Conservation (phyloP, 2,329 filamentous ascomycete genomes). For the Neonectria coccinea region DNA sequence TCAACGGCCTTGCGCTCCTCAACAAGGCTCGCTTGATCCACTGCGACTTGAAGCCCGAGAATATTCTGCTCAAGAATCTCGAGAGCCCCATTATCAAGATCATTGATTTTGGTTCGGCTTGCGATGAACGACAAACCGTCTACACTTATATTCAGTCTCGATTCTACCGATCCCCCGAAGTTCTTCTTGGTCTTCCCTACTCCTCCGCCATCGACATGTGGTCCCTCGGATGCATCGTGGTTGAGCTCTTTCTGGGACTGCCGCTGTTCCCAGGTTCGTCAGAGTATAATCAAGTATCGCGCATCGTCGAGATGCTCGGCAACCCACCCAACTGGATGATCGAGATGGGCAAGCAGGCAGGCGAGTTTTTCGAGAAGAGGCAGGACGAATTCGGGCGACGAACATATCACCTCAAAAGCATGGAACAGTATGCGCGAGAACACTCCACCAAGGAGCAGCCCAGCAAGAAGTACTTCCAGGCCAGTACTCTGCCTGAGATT, state of each 20-base stretch:
- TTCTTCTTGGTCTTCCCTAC: conserved; percentile 93
- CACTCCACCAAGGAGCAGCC: conserved; percentile 98
- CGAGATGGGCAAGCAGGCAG: conserved; percentile 97
- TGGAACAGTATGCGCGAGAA: conserved; percentile 97
- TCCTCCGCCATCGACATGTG: conserved; percentile 99
- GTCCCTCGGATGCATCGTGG: conserved; percentile 98
- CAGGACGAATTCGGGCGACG: conserved; percentile 92
- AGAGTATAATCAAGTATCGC: conserved; percentile 97
- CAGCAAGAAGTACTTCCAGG: conserved; percentile 99
- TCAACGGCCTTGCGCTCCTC: conserved; percentile 90
- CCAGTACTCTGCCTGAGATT: conserved; percentile 93
- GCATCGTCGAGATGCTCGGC: conserved; percentile 98
- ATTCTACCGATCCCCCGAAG: conserved; percentile 97
- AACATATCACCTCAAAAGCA: conserved; percentile 91
- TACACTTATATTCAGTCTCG: conserved; percentile 99
- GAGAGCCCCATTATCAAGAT: conserved; percentile 99
- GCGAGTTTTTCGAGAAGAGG: conserved; percentile 95
- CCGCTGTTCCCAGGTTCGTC: conserved; percentile 97
- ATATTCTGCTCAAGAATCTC: conserved; percentile 96
- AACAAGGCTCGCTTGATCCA: conserved; percentile 98
- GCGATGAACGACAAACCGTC: conserved; percentile 97
- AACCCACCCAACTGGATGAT: conserved; percentile 99
- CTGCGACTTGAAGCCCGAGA: conserved; percentile 98
- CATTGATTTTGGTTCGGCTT: conserved; percentile 98
- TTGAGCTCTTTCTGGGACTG: conserved; percentile 94